These are phyloP conservation scores for Cynara cardunculus DNA, from an alignment of 129 eudicot species.

Conservation along the genomic window DNA sequence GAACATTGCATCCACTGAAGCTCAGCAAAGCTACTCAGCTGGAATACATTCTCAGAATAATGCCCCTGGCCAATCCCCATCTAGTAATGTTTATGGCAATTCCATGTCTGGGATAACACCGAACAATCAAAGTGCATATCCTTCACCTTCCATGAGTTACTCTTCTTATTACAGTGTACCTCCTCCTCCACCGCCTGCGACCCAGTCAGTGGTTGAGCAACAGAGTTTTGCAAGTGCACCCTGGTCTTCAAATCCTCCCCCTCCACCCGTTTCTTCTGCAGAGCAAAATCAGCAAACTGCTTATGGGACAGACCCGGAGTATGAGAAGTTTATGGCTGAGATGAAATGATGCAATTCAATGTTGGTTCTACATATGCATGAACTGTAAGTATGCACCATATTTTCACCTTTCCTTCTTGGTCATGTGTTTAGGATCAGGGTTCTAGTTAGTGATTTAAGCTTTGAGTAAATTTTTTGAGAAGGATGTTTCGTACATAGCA, in stretches of 20 bases:
- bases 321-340: conserved; percentile 94
- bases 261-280: conserved; percentile 51
- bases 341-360: conserved; percentile 42
- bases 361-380: neutral
- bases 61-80: conserved; percentile 39
- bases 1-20: conserved; percentile 40
- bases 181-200: conserved; percentile 50
- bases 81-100: conserved; percentile 47
- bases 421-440: conserved; percentile 5
- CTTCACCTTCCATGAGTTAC: conserved; percentile 48
- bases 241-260: conserved; percentile 67
- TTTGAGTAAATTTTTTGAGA: neutral
- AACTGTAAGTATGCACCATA: conserved; percentile 34
- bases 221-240: conserved; percentile 57
- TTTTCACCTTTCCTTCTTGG: neutral
- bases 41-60: conserved; percentile 60
- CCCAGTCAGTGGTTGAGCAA: conserved; percentile 43
- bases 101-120: conserved; percentile 46
- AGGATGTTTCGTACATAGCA: neutral
- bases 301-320: conserved; percentile 62
- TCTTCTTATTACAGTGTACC: conserved; percentile 57
- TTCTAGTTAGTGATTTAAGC: neutral
- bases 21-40: conserved; percentile 40
- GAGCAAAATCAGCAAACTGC: conserved; percentile 47
- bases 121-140: conserved; percentile 46